phyloP scores from a whole-genome alignment of 192 early-diverging fungal species.

The Neocallimastix lanati region DNA sequence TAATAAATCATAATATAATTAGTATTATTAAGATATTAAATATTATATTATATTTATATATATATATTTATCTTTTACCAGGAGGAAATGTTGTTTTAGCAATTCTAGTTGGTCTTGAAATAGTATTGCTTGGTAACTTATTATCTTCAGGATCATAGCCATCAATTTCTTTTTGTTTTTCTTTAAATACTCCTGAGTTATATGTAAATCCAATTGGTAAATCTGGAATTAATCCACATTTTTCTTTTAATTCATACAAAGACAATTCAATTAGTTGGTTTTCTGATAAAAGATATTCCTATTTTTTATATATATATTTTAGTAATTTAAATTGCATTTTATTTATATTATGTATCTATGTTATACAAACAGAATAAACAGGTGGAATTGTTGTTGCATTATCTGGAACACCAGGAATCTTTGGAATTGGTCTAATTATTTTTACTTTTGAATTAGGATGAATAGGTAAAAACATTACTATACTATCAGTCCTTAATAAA shows the following conservation, averaged over 20 bases:
- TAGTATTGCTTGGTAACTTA: neutral
- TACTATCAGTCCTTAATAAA: neutral
- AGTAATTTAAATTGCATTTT: too few relatives aligned
- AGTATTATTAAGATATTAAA: too few relatives aligned
- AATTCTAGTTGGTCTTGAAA: neutral
- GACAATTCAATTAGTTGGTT: neutral
- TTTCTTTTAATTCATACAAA: neutral
- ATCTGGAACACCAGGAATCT: neutral
- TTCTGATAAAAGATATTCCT: neutral
- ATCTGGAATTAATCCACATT: neutral
- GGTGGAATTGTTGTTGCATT: neutral
- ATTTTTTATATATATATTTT: neutral
- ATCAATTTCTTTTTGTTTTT: neutral
- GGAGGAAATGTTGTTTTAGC: neutral
- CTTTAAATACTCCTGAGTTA: neutral
- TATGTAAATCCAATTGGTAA: neutral
- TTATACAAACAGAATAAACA: neutral
- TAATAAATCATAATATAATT: too few relatives aligned
- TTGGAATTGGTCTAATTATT: neutral
- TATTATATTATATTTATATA: too few relatives aligned
- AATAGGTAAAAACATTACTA: neutral
- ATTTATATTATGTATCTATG: too few relatives aligned
- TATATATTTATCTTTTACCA: neutral
- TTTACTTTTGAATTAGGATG: neutral
- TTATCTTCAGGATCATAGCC: neutral